These are phyloP conservation scores for Mesotaenium endlicherianum DNA, from an alignment of 139 green algal species.

Conservation along the genomic window DNA sequence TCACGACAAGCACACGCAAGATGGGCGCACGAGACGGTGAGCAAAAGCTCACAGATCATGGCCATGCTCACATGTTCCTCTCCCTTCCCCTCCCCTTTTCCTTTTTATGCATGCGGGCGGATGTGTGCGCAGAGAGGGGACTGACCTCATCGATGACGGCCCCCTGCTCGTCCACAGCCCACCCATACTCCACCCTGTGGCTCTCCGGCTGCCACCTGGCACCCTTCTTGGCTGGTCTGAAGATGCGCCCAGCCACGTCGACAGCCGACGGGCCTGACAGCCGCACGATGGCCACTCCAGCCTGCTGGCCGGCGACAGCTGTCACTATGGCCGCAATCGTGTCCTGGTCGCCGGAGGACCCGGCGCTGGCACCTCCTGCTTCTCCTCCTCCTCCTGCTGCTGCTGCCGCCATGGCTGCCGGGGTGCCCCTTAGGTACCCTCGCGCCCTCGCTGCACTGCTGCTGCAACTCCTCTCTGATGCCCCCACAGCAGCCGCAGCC, in stretches of 20 bases:
- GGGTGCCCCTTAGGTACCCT: too few relatives aligned
- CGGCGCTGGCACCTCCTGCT: too few relatives aligned
- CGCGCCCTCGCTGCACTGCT: too few relatives aligned
- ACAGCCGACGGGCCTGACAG: conserved; percentile 74
- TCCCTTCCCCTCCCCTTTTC: background rate
- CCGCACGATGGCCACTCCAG: conserved; percentile 82
- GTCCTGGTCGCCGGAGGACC: too few relatives aligned
- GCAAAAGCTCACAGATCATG: too few relatives aligned
- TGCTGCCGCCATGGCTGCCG: too few relatives aligned
- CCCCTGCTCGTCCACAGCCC: conserved; percentile 59
- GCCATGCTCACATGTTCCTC: too few relatives aligned
- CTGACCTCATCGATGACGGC: conserved; percentile 28
- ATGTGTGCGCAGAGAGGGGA: background rate
- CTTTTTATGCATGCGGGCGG: background rate
- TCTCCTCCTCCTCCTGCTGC: too few relatives aligned
- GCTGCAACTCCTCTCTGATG: too few relatives aligned
- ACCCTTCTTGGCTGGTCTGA: conserved; percentile 55
- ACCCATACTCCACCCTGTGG: conserved; percentile 84
- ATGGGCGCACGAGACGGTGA: background rate
- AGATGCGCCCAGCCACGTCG: conserved; percentile 58
- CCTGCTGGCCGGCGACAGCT: conserved; percentile 43
- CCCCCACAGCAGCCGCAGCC: too few relatives aligned
- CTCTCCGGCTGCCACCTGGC: conserved; percentile 56
- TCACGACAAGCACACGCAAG: background rate
- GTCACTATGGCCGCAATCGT: conserved; percentile 58